phyloP scores from a whole-genome alignment of 345 rosid genomes.

The Leavenworthia alabamica region DNA sequence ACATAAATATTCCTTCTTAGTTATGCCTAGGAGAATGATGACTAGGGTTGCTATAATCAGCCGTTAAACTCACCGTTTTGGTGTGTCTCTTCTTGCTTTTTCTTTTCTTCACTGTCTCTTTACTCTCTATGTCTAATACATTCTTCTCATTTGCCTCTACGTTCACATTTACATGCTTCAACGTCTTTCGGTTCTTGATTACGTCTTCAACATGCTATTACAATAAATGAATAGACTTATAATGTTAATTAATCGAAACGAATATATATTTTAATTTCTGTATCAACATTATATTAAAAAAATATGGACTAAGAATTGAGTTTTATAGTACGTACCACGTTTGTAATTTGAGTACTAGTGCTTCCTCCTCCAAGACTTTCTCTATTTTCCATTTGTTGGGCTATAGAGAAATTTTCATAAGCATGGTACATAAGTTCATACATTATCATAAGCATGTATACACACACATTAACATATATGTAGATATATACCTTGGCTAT shows the following conservation, averaged over 20 bases:
- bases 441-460: neutral
- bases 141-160: slow-evolving; percentile 11
- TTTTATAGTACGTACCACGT: slow-evolving; percentile 5
- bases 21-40: slow-evolving; percentile 37
- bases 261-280: neutral
- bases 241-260: neutral
- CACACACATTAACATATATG: neutral
- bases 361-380: neutral
- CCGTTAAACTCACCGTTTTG: slow-evolving; percentile 30
- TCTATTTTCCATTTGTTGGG: neutral
- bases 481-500: slow-evolving; percentile 16
- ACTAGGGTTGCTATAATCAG: slow-evolving; percentile 26
- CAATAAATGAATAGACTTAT: neutral
- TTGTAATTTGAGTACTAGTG: neutral
- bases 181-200: slow-evolving; percentile 5
- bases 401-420: neutral
- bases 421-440: neutral
- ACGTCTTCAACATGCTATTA: slow-evolving; percentile 5
- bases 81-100: slow-evolving; percentile 18
- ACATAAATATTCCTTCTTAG: neutral
- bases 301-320: neutral
- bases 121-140: slow-evolving; percentile 14
- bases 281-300: neutral
- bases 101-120: slow-evolving; percentile 6
- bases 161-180: slow-evolving; percentile 10